Evolutionary conservation across 108 stramenopile species (phyloP).

Genomic region (Licmophora abbreviata): DNA sequence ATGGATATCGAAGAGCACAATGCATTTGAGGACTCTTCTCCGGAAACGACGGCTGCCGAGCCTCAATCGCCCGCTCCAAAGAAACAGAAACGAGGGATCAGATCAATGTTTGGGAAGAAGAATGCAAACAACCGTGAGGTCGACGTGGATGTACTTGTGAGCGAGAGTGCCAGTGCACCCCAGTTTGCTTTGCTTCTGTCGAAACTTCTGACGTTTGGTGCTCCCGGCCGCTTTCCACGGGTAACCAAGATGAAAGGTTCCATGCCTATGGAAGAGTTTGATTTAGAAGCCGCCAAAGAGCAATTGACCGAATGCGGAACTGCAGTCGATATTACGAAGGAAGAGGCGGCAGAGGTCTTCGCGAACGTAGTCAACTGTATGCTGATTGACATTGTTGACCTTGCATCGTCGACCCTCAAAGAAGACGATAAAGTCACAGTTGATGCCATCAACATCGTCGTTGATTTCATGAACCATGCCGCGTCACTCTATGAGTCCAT

Average conservation of each 20-base stretch:
- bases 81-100: conserved; percentile 46
- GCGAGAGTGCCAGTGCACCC: conserved; percentile 44
- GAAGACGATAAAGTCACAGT: conserved; percentile 52
- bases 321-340: conserved; percentile 43
- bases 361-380: conserved; percentile 85
- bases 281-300: conserved; percentile 50
- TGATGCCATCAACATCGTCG: conserved; percentile 71
- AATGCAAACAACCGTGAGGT: conserved; percentile 53
- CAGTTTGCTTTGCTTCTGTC: conserved; percentile 63
- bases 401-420: conserved; percentile 71
- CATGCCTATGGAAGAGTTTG: conserved; percentile 63
- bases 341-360: conserved; percentile 72
- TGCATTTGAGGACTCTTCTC: not conserved
- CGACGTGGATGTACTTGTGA: conserved; percentile 43
- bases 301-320: conserved; percentile 30
- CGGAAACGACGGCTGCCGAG: conserved; percentile 1
- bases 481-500: conserved; percentile 71
- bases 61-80: conserved; percentile 25
- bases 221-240: conserved; percentile 79
- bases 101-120: conserved; percentile 55
- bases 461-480: conserved; percentile 85
- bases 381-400: conserved; percentile 83
- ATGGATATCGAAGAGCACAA: not conserved
- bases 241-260: conserved; percentile 31
- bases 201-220: conserved; percentile 77